Percentiles rank a stretch among this genome's conserved stretches.
Evolutionary conservation across 257 asterid genomes (phyloP).

Genomic region (Solanum ossicruentum): DNA sequence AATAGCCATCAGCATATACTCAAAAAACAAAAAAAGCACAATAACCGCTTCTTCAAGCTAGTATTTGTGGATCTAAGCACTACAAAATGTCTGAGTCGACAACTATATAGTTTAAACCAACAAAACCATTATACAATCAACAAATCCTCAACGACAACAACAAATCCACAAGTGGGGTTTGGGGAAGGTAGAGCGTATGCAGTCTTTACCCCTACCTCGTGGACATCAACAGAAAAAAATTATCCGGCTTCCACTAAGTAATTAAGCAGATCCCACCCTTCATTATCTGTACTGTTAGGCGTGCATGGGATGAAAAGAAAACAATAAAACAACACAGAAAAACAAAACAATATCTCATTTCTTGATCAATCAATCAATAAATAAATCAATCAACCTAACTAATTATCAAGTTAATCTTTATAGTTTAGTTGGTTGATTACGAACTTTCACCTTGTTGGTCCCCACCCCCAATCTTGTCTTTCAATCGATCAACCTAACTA

Average conservation of each 20-base stretch:
- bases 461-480: too few species aligned
- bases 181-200: too few species aligned
- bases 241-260: background rate
- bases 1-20: background rate
- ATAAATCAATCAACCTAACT: background rate
- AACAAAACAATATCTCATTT: background rate
- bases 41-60: background rate
- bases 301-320: background rate
- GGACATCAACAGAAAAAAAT: too few species aligned
- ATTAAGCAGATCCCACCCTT: background rate
- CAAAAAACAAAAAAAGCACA: background rate
- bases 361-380: background rate
- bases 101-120: background rate
- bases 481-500: too few species aligned
- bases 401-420: too few species aligned
- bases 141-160: background rate
- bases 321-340: background rate
- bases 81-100: background rate
- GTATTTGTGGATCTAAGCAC: background rate
- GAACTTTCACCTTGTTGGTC: background rate
- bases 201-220: too few species aligned
- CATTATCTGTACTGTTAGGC: background rate
- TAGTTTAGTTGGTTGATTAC: background rate
- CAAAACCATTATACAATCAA: background rate
- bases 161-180: too few species aligned